Conservation (phyloP, 2,329 filamentous ascomycete species). For the Penicillium olsonii region DNA sequence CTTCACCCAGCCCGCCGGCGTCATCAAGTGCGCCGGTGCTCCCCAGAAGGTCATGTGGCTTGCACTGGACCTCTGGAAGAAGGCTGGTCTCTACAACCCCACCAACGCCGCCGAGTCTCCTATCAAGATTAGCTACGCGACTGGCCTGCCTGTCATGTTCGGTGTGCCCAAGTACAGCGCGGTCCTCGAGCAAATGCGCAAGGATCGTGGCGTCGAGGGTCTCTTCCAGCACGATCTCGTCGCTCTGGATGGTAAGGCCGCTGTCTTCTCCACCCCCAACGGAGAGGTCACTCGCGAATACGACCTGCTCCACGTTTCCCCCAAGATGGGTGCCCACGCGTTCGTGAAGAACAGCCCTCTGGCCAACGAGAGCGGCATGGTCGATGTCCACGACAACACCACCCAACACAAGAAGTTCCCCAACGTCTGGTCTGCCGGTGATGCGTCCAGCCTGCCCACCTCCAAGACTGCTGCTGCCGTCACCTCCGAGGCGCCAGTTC, state of each 20-base stretch:
- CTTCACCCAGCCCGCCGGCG: conserved; percentile 61
- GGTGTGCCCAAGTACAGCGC: conserved; percentile 62
- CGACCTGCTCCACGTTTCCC: conserved; percentile 59
- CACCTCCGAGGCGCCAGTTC: conserved; percentile 53
- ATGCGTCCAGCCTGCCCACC: conserved; percentile 61
- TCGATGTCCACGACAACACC: conserved; percentile 59
- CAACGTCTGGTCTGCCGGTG: conserved; percentile 62
- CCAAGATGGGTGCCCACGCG: conserved; percentile 60
- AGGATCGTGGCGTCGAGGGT: conserved; percentile 58
- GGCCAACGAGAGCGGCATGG: conserved; percentile 58
- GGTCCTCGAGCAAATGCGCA: conserved; percentile 55
- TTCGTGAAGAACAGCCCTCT: conserved; percentile 57
- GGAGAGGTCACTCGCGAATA: conserved; percentile 52
- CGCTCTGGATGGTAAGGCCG: conserved; percentile 55
- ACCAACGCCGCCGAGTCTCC: conserved; percentile 41
- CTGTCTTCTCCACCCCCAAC: conserved; percentile 51
- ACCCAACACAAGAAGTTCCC: conserved; percentile 55
- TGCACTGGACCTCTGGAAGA: conserved; percentile 61
- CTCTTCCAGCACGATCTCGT: conserved; percentile 61
- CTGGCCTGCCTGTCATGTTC: conserved; percentile 59
- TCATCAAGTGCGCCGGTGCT: conserved; percentile 63
- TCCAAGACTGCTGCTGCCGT: conserved; percentile 59
- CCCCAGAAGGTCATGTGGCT: conserved; percentile 66
- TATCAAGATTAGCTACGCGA: conserved; percentile 58
- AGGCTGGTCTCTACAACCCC: conserved; percentile 53